Evolutionary conservation across 805 yeast genomes (phyloP).

Genomic region (Vanderwaltozyma yarrowii): DNA sequence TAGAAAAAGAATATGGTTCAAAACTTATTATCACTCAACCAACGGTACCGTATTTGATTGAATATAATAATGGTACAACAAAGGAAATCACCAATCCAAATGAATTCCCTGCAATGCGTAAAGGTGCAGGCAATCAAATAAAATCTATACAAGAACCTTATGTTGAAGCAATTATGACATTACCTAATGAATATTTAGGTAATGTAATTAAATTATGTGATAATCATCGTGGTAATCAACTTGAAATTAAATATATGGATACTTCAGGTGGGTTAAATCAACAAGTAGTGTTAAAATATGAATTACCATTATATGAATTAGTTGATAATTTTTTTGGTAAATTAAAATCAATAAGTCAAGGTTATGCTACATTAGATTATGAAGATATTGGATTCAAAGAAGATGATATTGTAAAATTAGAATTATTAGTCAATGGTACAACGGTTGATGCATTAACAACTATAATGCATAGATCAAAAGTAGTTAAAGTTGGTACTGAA

Average conservation of each 20-base stretch:
- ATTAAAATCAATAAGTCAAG: conserved; percentile 78
- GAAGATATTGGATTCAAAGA: conserved; percentile 84
- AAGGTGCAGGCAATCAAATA: conserved; percentile 12
- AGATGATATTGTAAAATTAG: conserved; percentile 78
- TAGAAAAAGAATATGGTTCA: conserved; percentile 91
- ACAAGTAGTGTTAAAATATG: conserved; percentile 71
- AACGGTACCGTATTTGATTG: conserved; percentile 82
- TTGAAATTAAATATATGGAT: conserved; percentile 43
- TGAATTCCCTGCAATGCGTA: conserved; percentile 44
- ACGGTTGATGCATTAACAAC: conserved; percentile 89
- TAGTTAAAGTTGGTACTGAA: conserved; percentile 60
- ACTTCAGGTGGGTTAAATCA: conserved; percentile 35
- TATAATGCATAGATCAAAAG: conserved; percentile 76
- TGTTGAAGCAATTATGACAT: conserved; percentile 82
- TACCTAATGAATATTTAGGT: conserved; percentile 85
- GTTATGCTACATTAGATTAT: conserved; percentile 90
- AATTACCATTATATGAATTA: conserved; percentile 75
- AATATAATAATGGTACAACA: conserved; percentile 55
- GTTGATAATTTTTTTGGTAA: conserved; percentile 96
- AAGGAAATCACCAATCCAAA: conserved; percentile 78
- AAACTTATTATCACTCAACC: conserved; percentile 89
- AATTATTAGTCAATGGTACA: conserved; percentile 77
- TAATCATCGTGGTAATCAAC: conserved; percentile 71
- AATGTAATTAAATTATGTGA: conserved; percentile 80
- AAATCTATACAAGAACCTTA: conserved; percentile 64